phyloP scores from a whole-genome alignment of 495 filamentous ascomycete genomes.

The Baudoinia panamericana region DNA sequence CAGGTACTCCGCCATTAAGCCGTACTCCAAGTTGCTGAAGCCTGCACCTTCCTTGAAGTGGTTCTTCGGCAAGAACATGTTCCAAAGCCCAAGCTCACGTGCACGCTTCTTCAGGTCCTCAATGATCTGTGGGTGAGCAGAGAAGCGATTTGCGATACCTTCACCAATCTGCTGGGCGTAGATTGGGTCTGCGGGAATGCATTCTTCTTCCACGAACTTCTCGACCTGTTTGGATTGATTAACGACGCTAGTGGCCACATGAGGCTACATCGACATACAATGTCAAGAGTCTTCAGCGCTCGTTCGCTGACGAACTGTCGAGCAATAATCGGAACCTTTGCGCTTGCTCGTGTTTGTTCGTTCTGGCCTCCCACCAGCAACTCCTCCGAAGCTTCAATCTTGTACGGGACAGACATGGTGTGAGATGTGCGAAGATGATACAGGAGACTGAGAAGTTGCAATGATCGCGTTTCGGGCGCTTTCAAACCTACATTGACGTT shows the following conservation, averaged over 20 bases:
- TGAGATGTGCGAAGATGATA: neutral
- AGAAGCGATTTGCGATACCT: conserved; percentile 56
- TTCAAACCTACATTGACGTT: no score
- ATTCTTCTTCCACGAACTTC: conserved; percentile 95
- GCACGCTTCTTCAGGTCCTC: conserved; percentile 83
- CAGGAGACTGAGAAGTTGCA: neutral
- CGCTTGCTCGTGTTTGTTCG: conserved; percentile 24
- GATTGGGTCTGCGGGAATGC: conserved; percentile 64
- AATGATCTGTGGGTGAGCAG: conserved; percentile 62
- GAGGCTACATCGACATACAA: conserved; percentile 33
- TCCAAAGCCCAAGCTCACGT: conserved; percentile 80
- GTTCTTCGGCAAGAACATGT: conserved; percentile 89
- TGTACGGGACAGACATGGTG: conserved; percentile 20
- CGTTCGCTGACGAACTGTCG: conserved; percentile 55
- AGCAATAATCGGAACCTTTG: conserved; percentile 30
- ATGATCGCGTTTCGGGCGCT: no score
- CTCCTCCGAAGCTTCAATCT: conserved; percentile 18
- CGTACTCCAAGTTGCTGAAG: conserved; percentile 36
- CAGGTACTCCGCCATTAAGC: conserved; percentile 33
- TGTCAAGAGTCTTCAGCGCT: conserved; percentile 59
- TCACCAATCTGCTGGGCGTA: conserved; percentile 66
- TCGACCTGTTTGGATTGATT: conserved; percentile 46
- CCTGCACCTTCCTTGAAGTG: conserved; percentile 84
- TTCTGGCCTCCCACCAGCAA: conserved; percentile 22
- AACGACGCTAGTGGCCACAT: neutral